Evolutionary conservation across 129 eudicot species (phyloP).

Genomic region (Lonicera japonica): DNA sequence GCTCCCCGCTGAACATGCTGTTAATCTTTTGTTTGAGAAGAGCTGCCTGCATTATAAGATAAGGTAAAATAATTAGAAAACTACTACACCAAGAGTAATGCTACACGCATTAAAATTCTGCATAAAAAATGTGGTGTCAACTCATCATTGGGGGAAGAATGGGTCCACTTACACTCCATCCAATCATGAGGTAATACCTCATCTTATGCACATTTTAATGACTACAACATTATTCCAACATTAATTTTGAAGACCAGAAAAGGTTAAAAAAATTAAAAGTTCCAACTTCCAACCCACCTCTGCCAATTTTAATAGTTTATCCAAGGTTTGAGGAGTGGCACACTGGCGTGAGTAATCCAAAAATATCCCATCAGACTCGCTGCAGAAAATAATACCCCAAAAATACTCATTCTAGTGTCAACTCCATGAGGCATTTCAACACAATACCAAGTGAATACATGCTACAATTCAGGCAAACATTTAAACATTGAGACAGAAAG

Average conservation of each 20-base stretch:
- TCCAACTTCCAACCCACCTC: slow-evolving; percentile 46
- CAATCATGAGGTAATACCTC: too few relatives aligned
- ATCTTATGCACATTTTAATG: too few relatives aligned
- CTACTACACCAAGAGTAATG: too few relatives aligned
- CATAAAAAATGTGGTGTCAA: too few relatives aligned
- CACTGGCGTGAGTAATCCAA: slow-evolving; percentile 86
- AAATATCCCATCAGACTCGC: slow-evolving; percentile 73
- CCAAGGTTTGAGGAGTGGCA: slow-evolving; percentile 59
- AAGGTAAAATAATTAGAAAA: not conserved
- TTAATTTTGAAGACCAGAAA: not conserved
- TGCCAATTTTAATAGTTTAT: slow-evolving; percentile 67
- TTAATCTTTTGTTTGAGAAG: slow-evolving; percentile 67
- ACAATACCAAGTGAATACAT: too few relatives aligned
- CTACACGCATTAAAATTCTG: too few relatives aligned
- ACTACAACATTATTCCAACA: too few relatives aligned
- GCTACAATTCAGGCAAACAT: not conserved
- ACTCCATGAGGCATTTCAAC: too few relatives aligned
- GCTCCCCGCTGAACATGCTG: slow-evolving; percentile 87
- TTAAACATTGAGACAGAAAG: not conserved
- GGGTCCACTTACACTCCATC: too few relatives aligned
- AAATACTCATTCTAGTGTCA: not conserved
- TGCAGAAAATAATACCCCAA: slow-evolving; percentile 18
- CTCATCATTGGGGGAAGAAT: too few relatives aligned
- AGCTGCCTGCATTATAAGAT: slow-evolving; percentile 55
- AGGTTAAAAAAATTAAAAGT: not conserved